Evolutionary conservation across 768 basidiomycete genomes (phyloP).

Genomic region (Phaffia tasmanica): DNA sequence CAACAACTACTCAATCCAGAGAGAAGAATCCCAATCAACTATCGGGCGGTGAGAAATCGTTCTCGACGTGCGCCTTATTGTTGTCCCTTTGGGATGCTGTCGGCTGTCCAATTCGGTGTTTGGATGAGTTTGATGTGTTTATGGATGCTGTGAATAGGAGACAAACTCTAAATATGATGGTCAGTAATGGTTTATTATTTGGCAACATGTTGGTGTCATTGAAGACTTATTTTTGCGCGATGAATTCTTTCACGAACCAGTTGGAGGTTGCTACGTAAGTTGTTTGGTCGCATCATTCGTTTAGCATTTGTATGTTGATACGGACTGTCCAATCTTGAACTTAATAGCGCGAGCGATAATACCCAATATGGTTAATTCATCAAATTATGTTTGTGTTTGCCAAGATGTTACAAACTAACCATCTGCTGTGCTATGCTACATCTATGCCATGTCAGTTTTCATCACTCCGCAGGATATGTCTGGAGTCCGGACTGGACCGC

Average conservation of each 20-base stretch:
- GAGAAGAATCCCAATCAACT: slow-evolving; percentile 61
- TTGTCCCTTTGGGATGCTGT: slow-evolving; percentile 95
- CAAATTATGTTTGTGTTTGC: not conserved
- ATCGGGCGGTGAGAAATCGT: slow-evolving; percentile 92
- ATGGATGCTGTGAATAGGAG: slow-evolving; percentile 55
- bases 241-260: too few species aligned
- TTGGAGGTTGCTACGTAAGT: too few species aligned
- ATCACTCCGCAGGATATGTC: slow-evolving; percentile 26
- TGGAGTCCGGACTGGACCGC: slow-evolving; percentile 11
- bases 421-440: not conserved
- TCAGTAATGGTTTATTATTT: slow-evolving; percentile 32
- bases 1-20: not conserved
- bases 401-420: too few species aligned
- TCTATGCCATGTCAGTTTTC: slow-evolving; percentile 11
- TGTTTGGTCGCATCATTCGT: slow-evolving; percentile 1
- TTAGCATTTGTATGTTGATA: slow-evolving; percentile 46
- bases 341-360: slow-evolving; percentile 40
- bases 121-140: slow-evolving; percentile 99
- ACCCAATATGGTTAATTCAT: slow-evolving; percentile 54
- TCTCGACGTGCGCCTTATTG: slow-evolving; percentile 85
- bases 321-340: slow-evolving; percentile 73
- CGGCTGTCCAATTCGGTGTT: slow-evolving; percentile 82
- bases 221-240: too few species aligned
- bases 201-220: too few species aligned
- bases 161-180: slow-evolving; percentile 93